A percentile compares a stretch with the other conserved stretches of the same genome.
Evolutionary conservation across 495 filamentous ascomycete species (phyloP).

Genomic region (Cercophora sp.): DNA sequence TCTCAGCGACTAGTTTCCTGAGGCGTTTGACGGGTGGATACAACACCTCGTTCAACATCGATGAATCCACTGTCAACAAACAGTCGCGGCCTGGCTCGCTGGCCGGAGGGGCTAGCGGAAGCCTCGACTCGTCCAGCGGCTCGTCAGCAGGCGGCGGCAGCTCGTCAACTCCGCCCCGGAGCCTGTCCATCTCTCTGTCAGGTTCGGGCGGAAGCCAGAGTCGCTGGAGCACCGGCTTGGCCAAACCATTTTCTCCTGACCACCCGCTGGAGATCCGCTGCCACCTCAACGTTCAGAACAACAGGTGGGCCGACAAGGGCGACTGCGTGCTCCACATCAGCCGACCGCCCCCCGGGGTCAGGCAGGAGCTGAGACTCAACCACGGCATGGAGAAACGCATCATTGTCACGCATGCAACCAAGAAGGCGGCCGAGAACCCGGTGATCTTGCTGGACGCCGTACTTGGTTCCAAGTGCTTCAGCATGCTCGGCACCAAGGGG

Average conservation of each 20-base stretch:
- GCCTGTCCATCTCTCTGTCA: conserved; percentile 50
- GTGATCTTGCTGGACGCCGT: conserved; percentile 76
- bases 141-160: conserved; percentile 43
- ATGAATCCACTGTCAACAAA: conserved; percentile 51
- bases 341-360: conserved; percentile 56
- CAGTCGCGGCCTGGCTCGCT: conserved; percentile 42
- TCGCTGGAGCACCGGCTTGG: conserved; percentile 47
- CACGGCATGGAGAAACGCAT: conserved; percentile 76
- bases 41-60: conserved; percentile 73
- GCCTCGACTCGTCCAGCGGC: conserved; percentile 56
- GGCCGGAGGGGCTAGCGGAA: conserved; percentile 47
- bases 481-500: conserved; percentile 73
- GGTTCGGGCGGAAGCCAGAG: conserved; percentile 35
- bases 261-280: conserved; percentile 67
- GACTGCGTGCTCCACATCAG: conserved; percentile 77
- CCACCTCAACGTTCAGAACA: conserved; percentile 69
- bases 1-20: conserved; percentile 74
- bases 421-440: conserved; percentile 59
- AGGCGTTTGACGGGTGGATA: conserved; percentile 47
- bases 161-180: conserved; percentile 51
- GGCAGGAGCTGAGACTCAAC: conserved; percentile 47
- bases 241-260: conserved; percentile 28
- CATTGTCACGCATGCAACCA: conserved; percentile 54
- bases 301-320: conserved; percentile 88
- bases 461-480: conserved; percentile 78